A percentile compares a stretch with the other conserved stretches of the same genome.
phyloP scores from a whole-genome alignment of 371 early-diverging fungal species.

The Nematocida displodere region DNA sequence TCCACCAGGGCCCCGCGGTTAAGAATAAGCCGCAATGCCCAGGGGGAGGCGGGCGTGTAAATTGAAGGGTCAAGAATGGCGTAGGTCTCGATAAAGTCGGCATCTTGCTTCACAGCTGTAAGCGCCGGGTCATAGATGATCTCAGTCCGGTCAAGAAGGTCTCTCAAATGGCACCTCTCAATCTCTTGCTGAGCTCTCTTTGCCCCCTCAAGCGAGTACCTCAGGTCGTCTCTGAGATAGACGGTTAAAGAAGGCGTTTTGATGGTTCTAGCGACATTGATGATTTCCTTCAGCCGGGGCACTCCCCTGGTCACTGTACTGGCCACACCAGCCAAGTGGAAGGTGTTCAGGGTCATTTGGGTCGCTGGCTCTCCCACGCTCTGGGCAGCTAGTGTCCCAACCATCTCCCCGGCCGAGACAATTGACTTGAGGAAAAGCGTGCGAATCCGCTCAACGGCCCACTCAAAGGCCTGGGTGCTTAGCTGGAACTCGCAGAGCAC shows the following conservation, averaged over 20 bases:
- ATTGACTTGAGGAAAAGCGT: conserved; percentile 77
- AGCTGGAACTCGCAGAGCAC: conserved; percentile 30
- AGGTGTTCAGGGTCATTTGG: conserved; percentile 99
- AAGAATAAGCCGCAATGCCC: conserved; percentile 85
- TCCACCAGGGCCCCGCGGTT: conserved; percentile 76
- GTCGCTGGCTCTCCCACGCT: conserved; percentile 99
- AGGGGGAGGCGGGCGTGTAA: conserved; percentile 67
- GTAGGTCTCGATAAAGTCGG: conserved; percentile 68
- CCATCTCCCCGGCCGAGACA: conserved; percentile 96
- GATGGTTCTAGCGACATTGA: conserved; percentile 91
- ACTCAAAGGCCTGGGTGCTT: conserved; percentile 70
- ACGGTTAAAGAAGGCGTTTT: conserved; percentile 88
- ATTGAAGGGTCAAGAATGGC: conserved; percentile 33
- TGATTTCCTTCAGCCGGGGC: conserved; percentile 97
- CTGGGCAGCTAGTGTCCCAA: conserved; percentile 95
- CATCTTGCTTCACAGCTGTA: conserved; percentile 72
- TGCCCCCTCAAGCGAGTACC: conserved; percentile 74
- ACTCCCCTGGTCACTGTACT: conserved; percentile 96
- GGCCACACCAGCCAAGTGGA: conserved; percentile 97
- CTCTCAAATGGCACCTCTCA: conserved; percentile 80
- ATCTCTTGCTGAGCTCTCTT: conserved; percentile 80
- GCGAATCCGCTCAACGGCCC: conserved; percentile 84
- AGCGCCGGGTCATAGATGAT: conserved; percentile 94
- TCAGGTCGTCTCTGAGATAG: conserved; percentile 71
- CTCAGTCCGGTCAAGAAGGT: conserved; percentile 75